phyloP scores from a whole-genome alignment of 2,329 filamentous ascomycete genomes.

The Grosmannia huntii region DNA sequence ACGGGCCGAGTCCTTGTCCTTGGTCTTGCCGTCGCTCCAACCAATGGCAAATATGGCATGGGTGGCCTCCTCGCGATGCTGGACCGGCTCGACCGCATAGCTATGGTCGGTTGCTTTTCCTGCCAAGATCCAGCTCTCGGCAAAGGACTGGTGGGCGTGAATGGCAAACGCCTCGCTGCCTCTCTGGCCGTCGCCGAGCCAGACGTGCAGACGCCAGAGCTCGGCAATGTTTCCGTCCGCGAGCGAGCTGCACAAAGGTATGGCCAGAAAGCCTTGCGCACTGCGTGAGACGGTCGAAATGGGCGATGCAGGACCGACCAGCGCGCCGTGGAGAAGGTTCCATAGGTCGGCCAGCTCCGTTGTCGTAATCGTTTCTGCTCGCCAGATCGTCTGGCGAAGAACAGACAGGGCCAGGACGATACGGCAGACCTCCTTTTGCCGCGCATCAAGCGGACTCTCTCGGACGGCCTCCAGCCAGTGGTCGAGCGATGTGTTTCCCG shows the following conservation, averaged over 20 bases:
- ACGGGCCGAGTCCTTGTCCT: conserved; percentile 1
- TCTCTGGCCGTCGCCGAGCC: conserved; percentile 19
- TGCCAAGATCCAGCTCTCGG: conserved; percentile 23
- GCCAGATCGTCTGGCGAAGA: neutral
- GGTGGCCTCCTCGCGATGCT: conserved; percentile 12
- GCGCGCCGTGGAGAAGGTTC: neutral
- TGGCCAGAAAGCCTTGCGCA: conserved; percentile 21
- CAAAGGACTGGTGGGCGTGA: conserved; percentile 23
- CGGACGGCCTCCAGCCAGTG: neutral
- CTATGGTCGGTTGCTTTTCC: conserved; percentile 20
- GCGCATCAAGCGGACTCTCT: neutral
- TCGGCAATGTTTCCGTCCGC: conserved; percentile 21
- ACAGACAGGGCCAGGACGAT: neutral
- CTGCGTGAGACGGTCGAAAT: conserved; percentile 11
- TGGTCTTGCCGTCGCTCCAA: conserved; percentile 16
- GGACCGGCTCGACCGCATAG: conserved; percentile 14
- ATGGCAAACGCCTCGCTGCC: conserved; percentile 16
- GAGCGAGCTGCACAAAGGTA: conserved; percentile 22
- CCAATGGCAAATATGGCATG: conserved; percentile 18
- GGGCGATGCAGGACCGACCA: neutral
- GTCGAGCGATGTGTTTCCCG: neutral
- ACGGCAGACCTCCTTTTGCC: neutral
- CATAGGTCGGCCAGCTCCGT: neutral
- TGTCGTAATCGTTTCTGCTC: neutral
- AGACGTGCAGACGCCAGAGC: conserved; percentile 23